Evolutionary conservation across 1,284 basidiomycete genomes (phyloP).

Genomic region (Acaromyces ingoldii): DNA sequence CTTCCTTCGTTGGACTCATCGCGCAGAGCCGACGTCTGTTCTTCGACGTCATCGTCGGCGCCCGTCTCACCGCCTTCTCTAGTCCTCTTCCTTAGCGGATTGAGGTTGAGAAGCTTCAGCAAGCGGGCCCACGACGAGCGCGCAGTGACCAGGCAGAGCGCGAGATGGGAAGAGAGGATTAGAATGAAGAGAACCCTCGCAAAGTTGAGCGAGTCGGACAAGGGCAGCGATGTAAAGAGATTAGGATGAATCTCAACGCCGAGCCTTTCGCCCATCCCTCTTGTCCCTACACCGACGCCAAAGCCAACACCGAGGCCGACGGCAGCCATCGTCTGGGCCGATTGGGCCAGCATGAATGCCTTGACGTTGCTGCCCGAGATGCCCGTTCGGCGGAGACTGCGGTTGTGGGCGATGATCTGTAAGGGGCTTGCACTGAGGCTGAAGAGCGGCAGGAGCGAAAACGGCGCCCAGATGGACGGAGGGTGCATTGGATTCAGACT

Average conservation of each 20-base stretch:
- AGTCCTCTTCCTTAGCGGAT: conserved; percentile 21
- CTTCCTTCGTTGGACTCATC: not conserved
- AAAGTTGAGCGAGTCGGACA: conserved; percentile 33
- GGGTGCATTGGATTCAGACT: conserved; percentile 26
- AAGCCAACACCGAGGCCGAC: conserved; percentile 27
- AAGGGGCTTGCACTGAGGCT: conserved; percentile 43
- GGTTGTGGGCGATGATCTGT: conserved; percentile 46
- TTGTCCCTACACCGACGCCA: conserved; percentile 35
- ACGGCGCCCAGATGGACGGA: conserved; percentile 44
- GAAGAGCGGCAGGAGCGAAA: conserved; percentile 44
- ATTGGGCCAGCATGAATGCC: conserved; percentile 40
- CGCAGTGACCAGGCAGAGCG: conserved; percentile 41
- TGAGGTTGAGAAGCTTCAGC: conserved; percentile 30
- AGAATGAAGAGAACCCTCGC: conserved; percentile 34
- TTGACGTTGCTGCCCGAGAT: conserved; percentile 42
- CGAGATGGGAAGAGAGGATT: conserved; percentile 37
- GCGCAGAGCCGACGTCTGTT: not conserved
- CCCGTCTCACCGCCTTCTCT: not conserved
- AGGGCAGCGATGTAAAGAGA: conserved; percentile 38
- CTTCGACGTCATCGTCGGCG: not conserved
- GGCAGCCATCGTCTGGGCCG: conserved; percentile 33
- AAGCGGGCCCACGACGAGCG: conserved; percentile 44
- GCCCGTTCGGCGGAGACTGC: conserved; percentile 36
- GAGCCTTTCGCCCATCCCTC: conserved; percentile 26
- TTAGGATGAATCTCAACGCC: conserved; percentile 33